A percentile compares a stretch with the other conserved stretches of the same genome.
These are phyloP conservation scores for Plenodomus tracheiphilus DNA, from an alignment of 2,329 filamentous ascomycete genomes.

Conservation along the genomic window DNA sequence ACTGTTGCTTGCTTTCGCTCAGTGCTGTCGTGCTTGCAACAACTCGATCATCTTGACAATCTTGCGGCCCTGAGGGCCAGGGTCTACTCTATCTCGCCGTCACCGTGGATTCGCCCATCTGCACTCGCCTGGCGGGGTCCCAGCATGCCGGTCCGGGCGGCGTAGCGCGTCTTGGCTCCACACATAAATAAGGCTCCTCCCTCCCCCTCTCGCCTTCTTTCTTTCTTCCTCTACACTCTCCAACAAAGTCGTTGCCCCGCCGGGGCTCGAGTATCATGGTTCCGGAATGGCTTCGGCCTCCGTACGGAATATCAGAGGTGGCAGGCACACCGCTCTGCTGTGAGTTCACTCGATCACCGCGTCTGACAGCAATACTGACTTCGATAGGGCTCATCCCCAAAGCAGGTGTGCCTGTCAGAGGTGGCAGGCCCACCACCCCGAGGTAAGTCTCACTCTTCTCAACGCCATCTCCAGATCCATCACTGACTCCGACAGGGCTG, in stretches of 20 bases:
- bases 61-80: too few species aligned
- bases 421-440: slow-evolving; percentile 96
- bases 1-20: too few species aligned
- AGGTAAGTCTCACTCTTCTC: slow-evolving; percentile 85
- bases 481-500: background rate
- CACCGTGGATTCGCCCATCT: background rate
- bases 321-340: slow-evolving; percentile 98
- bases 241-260: background rate
- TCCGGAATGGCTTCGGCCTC: slow-evolving; percentile 70
- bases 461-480: slow-evolving; percentile 80
- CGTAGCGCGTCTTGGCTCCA: background rate
- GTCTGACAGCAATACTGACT: slow-evolving; percentile 92
- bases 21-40: background rate
- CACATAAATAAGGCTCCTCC: slow-evolving; percentile 1
- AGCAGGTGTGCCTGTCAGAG: slow-evolving; percentile 94
- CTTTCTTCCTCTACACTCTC: background rate
- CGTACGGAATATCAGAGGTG: slow-evolving; percentile 97
- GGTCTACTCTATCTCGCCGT: background rate
- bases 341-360: slow-evolving; percentile 94
- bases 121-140: background rate
- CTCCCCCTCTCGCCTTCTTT: background rate
- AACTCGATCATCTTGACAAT: background rate
- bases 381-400: slow-evolving; percentile 78
- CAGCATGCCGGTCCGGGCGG: background rate
- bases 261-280: background rate